Percentiles rank a stretch among this genome's conserved stretches.
phyloP scores from a whole-genome alignment of 164 flowering plant species.

The Kingdonia uniflora region DNA sequence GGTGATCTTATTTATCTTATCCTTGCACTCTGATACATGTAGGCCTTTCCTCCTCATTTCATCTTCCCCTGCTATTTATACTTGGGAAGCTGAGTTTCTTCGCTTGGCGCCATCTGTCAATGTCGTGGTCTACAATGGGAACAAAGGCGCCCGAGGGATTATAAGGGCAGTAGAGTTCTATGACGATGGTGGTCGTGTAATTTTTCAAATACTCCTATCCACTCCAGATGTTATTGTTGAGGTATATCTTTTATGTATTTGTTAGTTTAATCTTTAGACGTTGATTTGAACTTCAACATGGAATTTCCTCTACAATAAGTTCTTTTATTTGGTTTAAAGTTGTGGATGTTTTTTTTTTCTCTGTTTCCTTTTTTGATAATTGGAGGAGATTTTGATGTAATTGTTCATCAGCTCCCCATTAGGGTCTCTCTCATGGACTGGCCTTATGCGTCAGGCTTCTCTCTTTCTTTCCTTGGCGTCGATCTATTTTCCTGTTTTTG shows the following conservation, averaged over 20 bases:
- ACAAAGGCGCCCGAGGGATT: constrained; percentile 27
- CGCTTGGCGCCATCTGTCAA: constrained; percentile 41
- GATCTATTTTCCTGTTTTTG: no score
- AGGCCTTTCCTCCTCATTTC: constrained; percentile 60
- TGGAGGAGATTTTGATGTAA: no score
- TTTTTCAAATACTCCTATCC: constrained; percentile 62
- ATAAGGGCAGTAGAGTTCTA: constrained; percentile 51
- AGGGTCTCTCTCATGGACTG: no score
- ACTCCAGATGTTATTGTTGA: constrained; percentile 43
- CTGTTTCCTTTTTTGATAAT: no score
- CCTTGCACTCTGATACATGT: constrained; percentile 25
- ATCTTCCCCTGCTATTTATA: constrained; percentile 21
- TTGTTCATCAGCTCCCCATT: no score
- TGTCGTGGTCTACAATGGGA: constrained; percentile 52
- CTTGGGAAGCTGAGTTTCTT: constrained; percentile 62
- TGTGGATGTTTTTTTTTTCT: no score
- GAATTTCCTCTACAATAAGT: no score
- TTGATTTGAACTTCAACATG: no score
- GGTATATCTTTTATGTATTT: constrained; percentile 25
- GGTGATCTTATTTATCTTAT: constrained; percentile 35
- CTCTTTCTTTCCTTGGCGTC: no score
- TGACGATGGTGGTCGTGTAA: constrained; percentile 37
- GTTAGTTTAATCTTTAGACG: not conserved
- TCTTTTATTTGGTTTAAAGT: no score
- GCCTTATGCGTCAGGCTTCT: no score